phyloP scores from a whole-genome alignment of 176 grass and related monocot genomes.

The Areca catechu region DNA sequence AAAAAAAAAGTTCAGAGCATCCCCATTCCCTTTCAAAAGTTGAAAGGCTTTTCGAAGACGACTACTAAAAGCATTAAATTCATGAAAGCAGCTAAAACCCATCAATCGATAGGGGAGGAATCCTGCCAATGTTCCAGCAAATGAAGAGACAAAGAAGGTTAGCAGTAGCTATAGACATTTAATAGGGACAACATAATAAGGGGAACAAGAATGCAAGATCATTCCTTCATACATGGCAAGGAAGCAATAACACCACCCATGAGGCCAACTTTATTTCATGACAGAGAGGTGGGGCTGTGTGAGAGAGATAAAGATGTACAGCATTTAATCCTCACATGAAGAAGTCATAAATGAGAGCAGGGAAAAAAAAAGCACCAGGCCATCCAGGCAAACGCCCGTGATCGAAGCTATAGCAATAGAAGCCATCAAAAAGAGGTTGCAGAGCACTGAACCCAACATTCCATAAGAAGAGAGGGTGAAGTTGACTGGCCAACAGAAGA shows the following conservation, averaged over 20 bases:
- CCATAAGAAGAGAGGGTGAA: background rate
- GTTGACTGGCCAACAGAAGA: constrained; percentile 6
- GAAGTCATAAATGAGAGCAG: constrained; percentile 10
- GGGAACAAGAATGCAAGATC: constrained; percentile 4
- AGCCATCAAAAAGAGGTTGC: background rate
- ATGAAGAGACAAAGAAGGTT: constrained; percentile 24
- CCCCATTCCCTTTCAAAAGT: background rate
- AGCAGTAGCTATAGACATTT: constrained; percentile 33
- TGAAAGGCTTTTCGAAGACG: background rate
- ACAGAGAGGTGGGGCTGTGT: background rate
- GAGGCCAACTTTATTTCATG: constrained; percentile 4
- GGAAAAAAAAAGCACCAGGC: background rate
- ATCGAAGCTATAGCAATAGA: background rate
- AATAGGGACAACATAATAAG: too few species aligned
- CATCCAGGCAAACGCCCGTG: background rate
- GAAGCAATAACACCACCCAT: background rate
- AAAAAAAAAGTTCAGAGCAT: too few species aligned
- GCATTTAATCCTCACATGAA: constrained; percentile 24
- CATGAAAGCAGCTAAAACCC: too few species aligned
- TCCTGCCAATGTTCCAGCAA: background rate
- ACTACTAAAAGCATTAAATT: constrained; percentile 15
- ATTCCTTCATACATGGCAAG: background rate
- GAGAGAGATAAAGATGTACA: background rate
- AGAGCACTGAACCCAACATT: background rate
- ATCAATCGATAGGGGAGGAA: background rate